phyloP scores from a whole-genome alignment of 192 early-diverging fungal species.

The Backusella parvicylindrica region DNA sequence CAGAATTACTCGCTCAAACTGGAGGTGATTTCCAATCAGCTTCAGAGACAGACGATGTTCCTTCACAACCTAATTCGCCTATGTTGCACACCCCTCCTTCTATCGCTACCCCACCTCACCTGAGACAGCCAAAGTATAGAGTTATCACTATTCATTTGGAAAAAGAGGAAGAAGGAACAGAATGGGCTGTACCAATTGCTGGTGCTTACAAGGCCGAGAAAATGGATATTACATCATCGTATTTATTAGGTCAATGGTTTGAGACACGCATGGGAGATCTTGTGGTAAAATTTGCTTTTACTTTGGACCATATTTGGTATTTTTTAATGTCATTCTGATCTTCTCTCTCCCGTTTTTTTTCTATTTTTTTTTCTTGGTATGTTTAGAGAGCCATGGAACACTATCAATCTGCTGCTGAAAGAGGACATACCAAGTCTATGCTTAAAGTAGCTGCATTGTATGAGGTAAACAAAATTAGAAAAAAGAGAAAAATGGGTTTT shows the following conservation, averaged over 20 bases:
- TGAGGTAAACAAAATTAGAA: conserved; percentile 21
- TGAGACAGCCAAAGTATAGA: conserved; percentile 21
- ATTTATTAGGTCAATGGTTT: conserved; percentile 30
- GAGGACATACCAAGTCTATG: conserved; percentile 34
- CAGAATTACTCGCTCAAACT: conserved; percentile 22
- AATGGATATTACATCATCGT: conserved; percentile 32
- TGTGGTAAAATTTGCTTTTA: conserved; percentile 25
- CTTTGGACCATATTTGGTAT: too few relatives aligned
- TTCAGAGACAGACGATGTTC: not conserved
- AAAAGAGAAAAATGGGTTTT: not conserved
- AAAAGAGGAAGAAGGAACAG: conserved; percentile 24
- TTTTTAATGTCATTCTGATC: not conserved
- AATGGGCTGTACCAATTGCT: conserved; percentile 32
- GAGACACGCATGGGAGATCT: conserved; percentile 27
- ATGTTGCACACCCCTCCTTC: conserved; percentile 10
- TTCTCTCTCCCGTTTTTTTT: not conserved
- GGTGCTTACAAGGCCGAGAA: conserved; percentile 13
- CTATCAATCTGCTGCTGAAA: conserved; percentile 27
- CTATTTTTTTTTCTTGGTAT: not conserved
- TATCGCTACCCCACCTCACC: conserved; percentile 18
- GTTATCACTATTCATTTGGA: conserved; percentile 36
- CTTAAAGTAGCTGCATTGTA: conserved; percentile 34
- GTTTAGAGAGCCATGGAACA: conserved; percentile 25
- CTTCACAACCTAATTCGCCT: conserved; percentile 17
- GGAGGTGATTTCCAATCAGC: conserved; percentile 10